These are phyloP conservation scores for Xylaria longipes DNA, from an alignment of 495 filamentous ascomycete species.

Conservation along the genomic window DNA sequence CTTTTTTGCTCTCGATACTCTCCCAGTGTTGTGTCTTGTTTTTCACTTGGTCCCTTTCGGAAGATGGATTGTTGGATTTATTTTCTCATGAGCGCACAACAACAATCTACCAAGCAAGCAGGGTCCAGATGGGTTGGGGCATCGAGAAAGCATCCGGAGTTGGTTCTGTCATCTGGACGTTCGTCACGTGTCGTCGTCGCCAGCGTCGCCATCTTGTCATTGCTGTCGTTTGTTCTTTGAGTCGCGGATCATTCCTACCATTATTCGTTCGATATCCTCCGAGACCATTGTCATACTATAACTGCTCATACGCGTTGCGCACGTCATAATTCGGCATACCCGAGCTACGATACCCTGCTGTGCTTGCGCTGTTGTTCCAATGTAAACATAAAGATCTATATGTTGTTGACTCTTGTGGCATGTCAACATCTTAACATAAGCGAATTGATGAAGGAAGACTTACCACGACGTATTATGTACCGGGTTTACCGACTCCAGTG, in stretches of 20 bases:
- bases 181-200: constrained; percentile 38
- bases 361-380: constrained; percentile 20
- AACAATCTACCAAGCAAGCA: constrained; percentile 38
- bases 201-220: constrained; percentile 31
- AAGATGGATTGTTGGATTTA: constrained; percentile 38
- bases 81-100: constrained; percentile 36
- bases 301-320: constrained; percentile 24
- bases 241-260: constrained; percentile 25
- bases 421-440: constrained; percentile 4
- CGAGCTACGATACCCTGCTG: constrained; percentile 30
- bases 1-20: constrained; percentile 26
- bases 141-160: constrained; percentile 33
- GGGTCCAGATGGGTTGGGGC: constrained; percentile 32
- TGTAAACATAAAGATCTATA: constrained; percentile 25
- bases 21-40: constrained; percentile 24
- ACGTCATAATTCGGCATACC: constrained; percentile 26
- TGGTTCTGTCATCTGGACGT: constrained; percentile 32
- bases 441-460: constrained; percentile 5
- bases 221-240: constrained; percentile 25
- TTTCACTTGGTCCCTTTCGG: constrained; percentile 32
- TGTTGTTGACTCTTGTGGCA: constrained; percentile 15
- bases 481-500: background rate
- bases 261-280: constrained; percentile 37
- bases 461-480: background rate
- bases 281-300: constrained; percentile 21